Evolutionary conservation across 805 yeast species (phyloP).

Genomic region (Candida xyloterini): DNA sequence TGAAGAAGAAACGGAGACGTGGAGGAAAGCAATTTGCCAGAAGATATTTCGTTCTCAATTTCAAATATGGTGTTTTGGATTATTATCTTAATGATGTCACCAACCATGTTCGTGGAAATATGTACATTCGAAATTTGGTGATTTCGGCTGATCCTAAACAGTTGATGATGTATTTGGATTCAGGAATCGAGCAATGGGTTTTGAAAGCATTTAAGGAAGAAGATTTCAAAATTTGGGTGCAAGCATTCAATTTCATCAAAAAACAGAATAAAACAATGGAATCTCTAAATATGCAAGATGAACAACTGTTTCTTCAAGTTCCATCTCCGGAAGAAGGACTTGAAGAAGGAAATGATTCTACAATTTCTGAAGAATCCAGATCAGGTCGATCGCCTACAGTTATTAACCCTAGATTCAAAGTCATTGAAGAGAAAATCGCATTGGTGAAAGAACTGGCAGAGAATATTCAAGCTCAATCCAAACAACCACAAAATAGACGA

Average conservation of each 20-base stretch:
- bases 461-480: conserved; percentile 5
- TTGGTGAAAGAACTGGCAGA: conserved; percentile 18
- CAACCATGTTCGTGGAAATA: conserved; percentile 80
- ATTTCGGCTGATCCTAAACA: conserved; percentile 72
- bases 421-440: conserved; percentile 19
- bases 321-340: conserved; percentile 2
- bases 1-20: conserved; percentile 69
- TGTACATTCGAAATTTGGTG: conserved; percentile 81
- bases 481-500: conserved; percentile 10
- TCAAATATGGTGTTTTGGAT: conserved; percentile 76
- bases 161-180: conserved; percentile 75
- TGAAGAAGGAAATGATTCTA: background rate
- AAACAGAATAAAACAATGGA: conserved; percentile 22
- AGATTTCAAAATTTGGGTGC: conserved; percentile 80
- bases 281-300: background rate
- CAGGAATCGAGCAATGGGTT: conserved; percentile 94
- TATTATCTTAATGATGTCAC: conserved; percentile 73
- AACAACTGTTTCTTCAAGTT: conserved; percentile 1
- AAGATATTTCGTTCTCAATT: conserved; percentile 79
- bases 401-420: conserved; percentile 13
- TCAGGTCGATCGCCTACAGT: conserved; percentile 12
- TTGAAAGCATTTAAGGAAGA: conserved; percentile 62
- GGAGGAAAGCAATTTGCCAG: conserved; percentile 82
- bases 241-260: conserved; percentile 63
- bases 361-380: conserved; percentile 17